phyloP scores from a whole-genome alignment of 2,329 filamentous ascomycete genomes.

The Westerdykella sp. region DNA sequence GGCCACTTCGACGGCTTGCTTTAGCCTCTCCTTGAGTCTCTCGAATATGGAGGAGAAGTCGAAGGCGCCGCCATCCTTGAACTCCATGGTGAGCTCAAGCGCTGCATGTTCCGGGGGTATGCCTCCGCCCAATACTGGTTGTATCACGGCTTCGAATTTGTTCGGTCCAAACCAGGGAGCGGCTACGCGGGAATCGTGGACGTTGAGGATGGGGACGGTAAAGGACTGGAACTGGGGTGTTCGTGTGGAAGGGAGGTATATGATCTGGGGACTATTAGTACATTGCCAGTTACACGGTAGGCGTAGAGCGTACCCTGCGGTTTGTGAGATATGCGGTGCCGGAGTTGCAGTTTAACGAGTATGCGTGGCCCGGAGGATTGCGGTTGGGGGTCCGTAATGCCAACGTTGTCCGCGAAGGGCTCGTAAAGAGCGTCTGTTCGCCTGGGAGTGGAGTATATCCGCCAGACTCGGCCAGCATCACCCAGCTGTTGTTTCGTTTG shows the following conservation, averaged over 20 bases:
- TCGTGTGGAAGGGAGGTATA: slow-evolving; percentile 73
- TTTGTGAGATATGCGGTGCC: slow-evolving; percentile 79
- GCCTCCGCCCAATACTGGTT: slow-evolving; percentile 75
- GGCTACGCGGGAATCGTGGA: slow-evolving; percentile 77
- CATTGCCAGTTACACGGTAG: background rate
- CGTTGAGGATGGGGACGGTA: slow-evolving; percentile 77
- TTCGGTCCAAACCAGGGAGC: slow-evolving; percentile 92
- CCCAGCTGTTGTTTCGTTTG: slow-evolving; percentile 59
- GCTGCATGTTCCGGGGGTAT: slow-evolving; percentile 68
- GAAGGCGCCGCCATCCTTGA: slow-evolving; percentile 91
- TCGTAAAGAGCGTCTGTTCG: slow-evolving; percentile 75
- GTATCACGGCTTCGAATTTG: slow-evolving; percentile 75
- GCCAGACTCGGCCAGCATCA: slow-evolving; percentile 71
- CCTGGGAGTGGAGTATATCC: slow-evolving; percentile 79
- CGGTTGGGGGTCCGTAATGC: slow-evolving; percentile 66
- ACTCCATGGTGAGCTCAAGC: slow-evolving; percentile 77
- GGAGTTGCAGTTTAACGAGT: slow-evolving; percentile 65
- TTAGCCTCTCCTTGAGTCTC: slow-evolving; percentile 73
- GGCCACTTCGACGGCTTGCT: slow-evolving; percentile 72
- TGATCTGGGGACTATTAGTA: slow-evolving; percentile 51
- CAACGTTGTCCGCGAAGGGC: slow-evolving; percentile 71
- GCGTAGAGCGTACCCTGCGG: slow-evolving; percentile 61
- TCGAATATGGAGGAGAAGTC: slow-evolving; percentile 83
- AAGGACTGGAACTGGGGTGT: slow-evolving; percentile 74
- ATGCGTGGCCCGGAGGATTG: slow-evolving; percentile 56